Evolutionary conservation across 1,284 basidiomycete species (phyloP).

Genomic region (Ustilago bromivora): DNA sequence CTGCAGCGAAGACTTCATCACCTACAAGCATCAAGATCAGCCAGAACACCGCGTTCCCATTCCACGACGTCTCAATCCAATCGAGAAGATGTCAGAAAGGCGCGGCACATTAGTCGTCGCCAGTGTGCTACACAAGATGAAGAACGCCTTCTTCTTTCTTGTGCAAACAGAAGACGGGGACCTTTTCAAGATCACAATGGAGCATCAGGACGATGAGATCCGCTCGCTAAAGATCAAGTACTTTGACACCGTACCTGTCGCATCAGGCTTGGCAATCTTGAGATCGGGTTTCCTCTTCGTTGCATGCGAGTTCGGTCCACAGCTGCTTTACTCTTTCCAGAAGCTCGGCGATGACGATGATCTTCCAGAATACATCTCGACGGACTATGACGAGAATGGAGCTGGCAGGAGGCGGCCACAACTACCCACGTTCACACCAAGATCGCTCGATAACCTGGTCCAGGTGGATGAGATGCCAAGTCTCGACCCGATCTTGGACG

Average conservation of each 20-base stretch:
- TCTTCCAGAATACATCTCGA: conserved; percentile 60
- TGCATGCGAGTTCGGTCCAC: conserved; percentile 62
- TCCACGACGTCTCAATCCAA: conserved; percentile 61
- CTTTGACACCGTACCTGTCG: conserved; percentile 69
- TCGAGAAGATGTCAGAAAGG: conserved; percentile 47
- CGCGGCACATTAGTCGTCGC: conserved; percentile 64
- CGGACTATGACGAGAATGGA: conserved; percentile 56
- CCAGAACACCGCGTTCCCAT: conserved; percentile 68
- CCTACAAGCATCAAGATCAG: conserved; percentile 67
- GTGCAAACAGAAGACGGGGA: conserved; percentile 68
- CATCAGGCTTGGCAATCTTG: conserved; percentile 61
- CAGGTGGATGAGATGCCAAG: conserved; percentile 62
- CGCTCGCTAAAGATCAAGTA: conserved; percentile 66
- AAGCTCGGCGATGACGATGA: conserved; percentile 69
- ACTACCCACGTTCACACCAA: conserved; percentile 62
- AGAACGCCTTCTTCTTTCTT: conserved; percentile 68
- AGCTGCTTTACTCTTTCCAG: conserved; percentile 68
- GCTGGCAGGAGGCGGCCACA: conserved; percentile 38
- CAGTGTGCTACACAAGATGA: conserved; percentile 68
- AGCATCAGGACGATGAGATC: conserved; percentile 68
- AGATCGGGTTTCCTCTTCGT: conserved; percentile 68
- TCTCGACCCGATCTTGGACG: conserved; percentile 67
- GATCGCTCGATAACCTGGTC: conserved; percentile 64
- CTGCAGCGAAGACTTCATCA: conserved; percentile 68
- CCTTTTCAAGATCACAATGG: conserved; percentile 68